Evolutionary conservation across 805 yeast genomes (phyloP), one percentile per base, ranked within the genome.

Genomic region (Torulaspora franciscae): DNA sequence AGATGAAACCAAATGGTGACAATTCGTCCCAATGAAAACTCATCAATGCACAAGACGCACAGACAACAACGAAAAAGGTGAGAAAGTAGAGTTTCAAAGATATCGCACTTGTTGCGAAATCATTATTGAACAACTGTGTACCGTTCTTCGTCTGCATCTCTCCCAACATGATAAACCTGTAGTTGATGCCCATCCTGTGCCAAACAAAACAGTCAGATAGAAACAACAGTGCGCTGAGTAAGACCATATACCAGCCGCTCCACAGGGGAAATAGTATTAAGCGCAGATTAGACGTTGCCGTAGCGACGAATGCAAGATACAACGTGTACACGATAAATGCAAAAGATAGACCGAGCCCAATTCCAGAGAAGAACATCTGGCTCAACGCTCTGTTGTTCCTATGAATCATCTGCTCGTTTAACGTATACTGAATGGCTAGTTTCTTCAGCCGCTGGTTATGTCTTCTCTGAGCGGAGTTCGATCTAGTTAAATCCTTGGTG

Each of bases 211-310:
- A 80, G 59, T 86, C 80, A 35, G 85, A 46, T 10, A 82, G 81
- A 59, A 90, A 81, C 2, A 87, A 66, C 19, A 81, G 54, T 5
- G 80, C 67, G 57, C 83, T 74, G n/a, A 90, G 51, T 26, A 74
- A 69, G 4, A 82, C 62, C 47, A 89, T 57, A 53, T 88, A 76
- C 63, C 88, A 89, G 1, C 98, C 98, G 7, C 83, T 97, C 95
- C 96, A 93, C 3, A 93, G 73, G 56, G 95, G 98, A 32, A 91
- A 64, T 45, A 91, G 58, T 47, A 68, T 81, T 35, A 64, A 68
- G 47, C 50, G 54, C 33, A 45, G 22, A 34, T 37, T 11, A 9
- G 43, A 48, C 32, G 45, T 32, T 0, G 82, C 85, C 49, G 82
- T 84, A 0, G 42, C 26, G 32, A 48, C 46, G 8, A 82, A 64